A percentile compares a stretch with the other conserved stretches of the same genome.
Conservation (phyloP, 2,329 filamentous ascomycete genomes). For the Neocatenulostroma microsporum region DNA sequence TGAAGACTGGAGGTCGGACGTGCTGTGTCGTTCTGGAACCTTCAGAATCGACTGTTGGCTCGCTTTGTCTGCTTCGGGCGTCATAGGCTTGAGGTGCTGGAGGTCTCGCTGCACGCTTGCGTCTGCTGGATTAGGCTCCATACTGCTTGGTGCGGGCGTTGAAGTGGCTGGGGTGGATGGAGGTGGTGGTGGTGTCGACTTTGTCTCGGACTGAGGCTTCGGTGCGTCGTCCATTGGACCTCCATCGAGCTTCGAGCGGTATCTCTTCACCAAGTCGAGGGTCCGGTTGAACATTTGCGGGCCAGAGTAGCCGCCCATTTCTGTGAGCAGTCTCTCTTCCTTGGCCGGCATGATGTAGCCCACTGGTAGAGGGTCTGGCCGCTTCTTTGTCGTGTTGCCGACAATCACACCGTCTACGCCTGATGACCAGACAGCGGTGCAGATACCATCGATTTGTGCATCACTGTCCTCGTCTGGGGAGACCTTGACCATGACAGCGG, state of each 20-base stretch:
- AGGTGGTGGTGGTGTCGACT: slow-evolving; percentile 1
- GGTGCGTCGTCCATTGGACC: slow-evolving; percentile 27
- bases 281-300: slow-evolving; percentile 82
- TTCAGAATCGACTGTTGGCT: slow-evolving; percentile 27
- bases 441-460: slow-evolving; percentile 78
- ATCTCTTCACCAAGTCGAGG: slow-evolving; percentile 67
- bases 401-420: slow-evolving; percentile 95
- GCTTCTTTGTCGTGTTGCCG: slow-evolving; percentile 88
- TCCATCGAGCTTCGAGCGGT: slow-evolving; percentile 50
- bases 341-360: slow-evolving; percentile 56
- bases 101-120: slow-evolving; percentile 24
- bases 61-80: slow-evolving; percentile 19
- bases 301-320: slow-evolving; percentile 84
- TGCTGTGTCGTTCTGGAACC: slow-evolving; percentile 24
- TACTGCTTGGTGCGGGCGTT: neutral
- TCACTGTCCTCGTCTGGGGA: slow-evolving; percentile 89
- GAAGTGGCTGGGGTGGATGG: neutral
- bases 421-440: slow-evolving; percentile 70
- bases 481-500: slow-evolving; percentile 94
- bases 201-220: slow-evolving; percentile 1
- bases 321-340: slow-evolving; percentile 61
- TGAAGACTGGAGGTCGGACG: slow-evolving; percentile 7
- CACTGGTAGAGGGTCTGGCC: slow-evolving; percentile 61
- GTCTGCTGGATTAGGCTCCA: slow-evolving; percentile 13
- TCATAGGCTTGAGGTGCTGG: slow-evolving; percentile 25